Conservation (phyloP, 495 filamentous ascomycete species). For the Penicillium diatomitis region DNA sequence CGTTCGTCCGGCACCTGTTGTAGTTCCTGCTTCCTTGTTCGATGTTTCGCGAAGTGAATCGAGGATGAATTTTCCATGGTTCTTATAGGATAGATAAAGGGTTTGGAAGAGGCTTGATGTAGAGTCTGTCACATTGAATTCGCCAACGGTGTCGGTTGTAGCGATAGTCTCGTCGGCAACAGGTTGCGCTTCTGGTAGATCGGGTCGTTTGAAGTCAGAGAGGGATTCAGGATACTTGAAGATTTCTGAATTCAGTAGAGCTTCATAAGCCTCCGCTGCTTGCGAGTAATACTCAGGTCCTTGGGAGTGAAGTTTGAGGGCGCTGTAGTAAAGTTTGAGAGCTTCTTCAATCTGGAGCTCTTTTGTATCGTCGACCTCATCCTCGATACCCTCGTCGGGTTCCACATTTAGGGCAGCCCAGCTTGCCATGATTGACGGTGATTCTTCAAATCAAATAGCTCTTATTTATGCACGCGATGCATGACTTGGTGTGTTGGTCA, state of each 20-base stretch:
- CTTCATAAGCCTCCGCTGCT: constrained; percentile 73
- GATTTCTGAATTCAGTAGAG: constrained; percentile 83
- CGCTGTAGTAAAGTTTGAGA: constrained; percentile 87
- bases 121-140: constrained; percentile 46
- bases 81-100: constrained; percentile 88
- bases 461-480: constrained; percentile 1
- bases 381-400: constrained; percentile 79
- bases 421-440: constrained; percentile 29
- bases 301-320: constrained; percentile 85
- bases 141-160: constrained; percentile 33
- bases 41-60: constrained; percentile 53
- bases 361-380: constrained; percentile 89
- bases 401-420: constrained; percentile 88
- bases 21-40: constrained; percentile 23
- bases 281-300: constrained; percentile 65
- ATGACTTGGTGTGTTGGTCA: constrained; percentile 10
- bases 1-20: constrained; percentile 26
- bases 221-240: constrained; percentile 81
- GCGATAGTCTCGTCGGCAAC: constrained; percentile 31
- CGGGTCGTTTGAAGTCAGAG: constrained; percentile 63
- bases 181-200: constrained; percentile 48
- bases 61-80: constrained; percentile 80
- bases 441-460: not conserved
- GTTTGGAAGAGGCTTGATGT: constrained; percentile 78
- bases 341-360: constrained; percentile 97